Conservation (phyloP, 371 early-diverging fungal genomes). For the Mucor mucedo region DNA sequence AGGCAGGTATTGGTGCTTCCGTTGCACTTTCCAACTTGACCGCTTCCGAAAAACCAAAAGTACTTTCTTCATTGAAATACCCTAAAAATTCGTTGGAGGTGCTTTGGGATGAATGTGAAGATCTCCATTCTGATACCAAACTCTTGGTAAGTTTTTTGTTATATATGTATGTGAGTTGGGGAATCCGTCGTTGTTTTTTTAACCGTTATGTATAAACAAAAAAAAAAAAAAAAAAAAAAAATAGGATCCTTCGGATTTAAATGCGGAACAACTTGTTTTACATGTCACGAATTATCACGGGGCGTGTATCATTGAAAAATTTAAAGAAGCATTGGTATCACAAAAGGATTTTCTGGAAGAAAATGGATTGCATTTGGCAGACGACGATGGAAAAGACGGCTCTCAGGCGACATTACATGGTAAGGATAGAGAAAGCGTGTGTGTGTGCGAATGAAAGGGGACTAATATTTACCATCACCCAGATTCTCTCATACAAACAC, state of each 20-base stretch:
- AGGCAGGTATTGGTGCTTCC: conserved; percentile 54
- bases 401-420: neutral
- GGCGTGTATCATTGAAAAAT: conserved; percentile 54
- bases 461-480: neutral
- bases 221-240: neutral
- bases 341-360: conserved; percentile 41
- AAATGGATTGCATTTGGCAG: conserved; percentile 37
- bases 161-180: too few relatives aligned
- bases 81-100: conserved; percentile 42
- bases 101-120: conserved; percentile 40
- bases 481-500: neutral
- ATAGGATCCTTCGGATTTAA: conserved; percentile 50
- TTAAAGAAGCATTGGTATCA: conserved; percentile 42
- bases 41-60: conserved; percentile 32
- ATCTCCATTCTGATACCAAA: conserved; percentile 38
- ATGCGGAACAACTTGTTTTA: conserved; percentile 54
- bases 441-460: too few relatives aligned
- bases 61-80: conserved; percentile 45
- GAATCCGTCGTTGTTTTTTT: too few relatives aligned
- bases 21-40: conserved; percentile 34
- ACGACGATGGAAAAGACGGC: conserved; percentile 20
- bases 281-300: conserved; percentile 57
- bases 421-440: too few relatives aligned
- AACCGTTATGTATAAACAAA: too few relatives aligned
- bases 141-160: conserved; percentile 32